These are phyloP conservation scores for Tuber indicum DNA, from an alignment of 495 filamentous ascomycete species.

Conservation along the genomic window DNA sequence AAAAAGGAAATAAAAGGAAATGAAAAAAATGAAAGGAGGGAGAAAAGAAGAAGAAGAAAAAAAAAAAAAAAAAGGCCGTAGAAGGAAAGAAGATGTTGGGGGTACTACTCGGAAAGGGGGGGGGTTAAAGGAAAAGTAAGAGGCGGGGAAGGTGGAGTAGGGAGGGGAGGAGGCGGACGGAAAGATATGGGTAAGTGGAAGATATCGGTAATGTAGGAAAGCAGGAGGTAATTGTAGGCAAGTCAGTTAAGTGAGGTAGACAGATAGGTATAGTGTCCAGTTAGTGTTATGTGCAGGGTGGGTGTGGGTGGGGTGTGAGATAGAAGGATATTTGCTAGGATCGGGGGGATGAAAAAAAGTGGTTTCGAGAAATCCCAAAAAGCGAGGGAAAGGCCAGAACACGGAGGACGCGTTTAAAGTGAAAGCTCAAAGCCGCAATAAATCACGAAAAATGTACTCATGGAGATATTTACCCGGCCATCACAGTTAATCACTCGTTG, in stretches of 20 bases:
- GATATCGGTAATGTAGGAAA: not conserved
- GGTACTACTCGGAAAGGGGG: constrained; percentile 17
- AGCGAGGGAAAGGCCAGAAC: not conserved
- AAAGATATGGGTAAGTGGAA: not conserved
- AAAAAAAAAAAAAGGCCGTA: not conserved
- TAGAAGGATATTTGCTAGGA: not conserved
- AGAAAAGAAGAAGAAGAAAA: not conserved
- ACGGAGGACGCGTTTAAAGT: not conserved
- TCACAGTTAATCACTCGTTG: not conserved
- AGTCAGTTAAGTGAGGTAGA: too few relatives aligned
- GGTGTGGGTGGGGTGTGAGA: not conserved
- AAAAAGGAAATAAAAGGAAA: constrained; percentile 3
- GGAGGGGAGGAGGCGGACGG: not conserved
- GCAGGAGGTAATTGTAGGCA: too few relatives aligned
- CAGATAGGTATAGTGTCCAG: not conserved
- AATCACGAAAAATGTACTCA: not conserved
- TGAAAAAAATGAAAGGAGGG: not conserved
- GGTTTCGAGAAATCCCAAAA: not conserved
- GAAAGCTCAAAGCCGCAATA: not conserved
- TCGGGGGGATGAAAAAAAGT: not conserved
- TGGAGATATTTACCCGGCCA: not conserved
- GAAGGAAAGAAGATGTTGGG: not conserved
- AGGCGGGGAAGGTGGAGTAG: constrained; percentile 23
- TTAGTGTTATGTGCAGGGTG: not conserved
- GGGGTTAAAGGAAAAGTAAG: constrained; percentile 23